Evolutionary conservation across 768 basidiomycete genomes (phyloP), one percentile per base, ranked within the genome.

Genomic region (Phanerochaete sordida): DNA sequence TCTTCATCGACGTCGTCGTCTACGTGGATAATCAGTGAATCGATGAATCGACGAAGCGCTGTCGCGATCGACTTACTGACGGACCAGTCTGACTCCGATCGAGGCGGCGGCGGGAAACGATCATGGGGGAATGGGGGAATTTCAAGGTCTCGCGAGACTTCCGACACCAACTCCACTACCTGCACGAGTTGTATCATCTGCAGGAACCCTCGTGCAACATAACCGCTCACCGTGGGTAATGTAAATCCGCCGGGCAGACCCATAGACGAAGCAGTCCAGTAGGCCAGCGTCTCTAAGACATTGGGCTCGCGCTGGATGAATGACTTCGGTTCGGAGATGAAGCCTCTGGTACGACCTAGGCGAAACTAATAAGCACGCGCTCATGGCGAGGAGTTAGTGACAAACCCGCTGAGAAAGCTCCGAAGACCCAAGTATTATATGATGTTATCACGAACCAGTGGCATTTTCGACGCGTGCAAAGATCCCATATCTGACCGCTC

Each of bases 361-460:
- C 39, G 16, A 19, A 37, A 58, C 59, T 19, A 15, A 45, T 7
- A 11, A 15, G 13, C 30, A 7, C 39, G 19, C 4, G 13, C 8
- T 30, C 21, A 4, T 28, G 55, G 46, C 6, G 5, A 3, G 21
- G 37, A 55, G 47, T 28, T 2, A n/a, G 13, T 13, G 12, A 63
- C 73, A 47, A 44, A 75, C 78, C 75, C 46, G 59, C 48, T 21
- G 78, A 75, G 63, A 80, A 80, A 11, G 69, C 72, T 6, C 79
- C 79, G 35, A 79, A 78, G 7, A 74, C 72, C 79, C 79, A 80
- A 37, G 73, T 72, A 21, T 69, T 72, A 46, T 80, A 79, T 13
- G 73, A 76, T 16, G 77, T 78, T n/a, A 79, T 44, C 24, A 80
- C 72, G 58, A 79, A 80, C 68, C 70, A 76, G 0, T 66, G 74